A percentile compares a stretch with the other conserved stretches of the same genome.
Evolutionary conservation across 768 basidiomycete species (phyloP).

Genomic region (Tulasnella sp.): DNA sequence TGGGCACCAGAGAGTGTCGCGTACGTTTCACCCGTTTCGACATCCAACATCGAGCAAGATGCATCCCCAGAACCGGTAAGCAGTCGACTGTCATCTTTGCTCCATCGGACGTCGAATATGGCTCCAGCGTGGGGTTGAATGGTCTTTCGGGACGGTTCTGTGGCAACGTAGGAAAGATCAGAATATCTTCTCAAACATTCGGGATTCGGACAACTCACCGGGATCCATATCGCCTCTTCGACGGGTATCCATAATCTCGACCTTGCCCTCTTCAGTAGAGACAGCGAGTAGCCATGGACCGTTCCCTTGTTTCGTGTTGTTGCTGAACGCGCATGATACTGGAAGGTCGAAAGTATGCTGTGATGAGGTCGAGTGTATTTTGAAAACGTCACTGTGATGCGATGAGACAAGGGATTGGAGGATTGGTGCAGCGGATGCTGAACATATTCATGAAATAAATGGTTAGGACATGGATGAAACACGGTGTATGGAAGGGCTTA

Average conservation of each 20-base stretch:
- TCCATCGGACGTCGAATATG: slow-evolving; percentile 11
- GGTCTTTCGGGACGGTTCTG: slow-evolving; percentile 7
- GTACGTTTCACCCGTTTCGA: not conserved
- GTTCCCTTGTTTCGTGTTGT: not conserved
- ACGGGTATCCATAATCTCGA: slow-evolving; percentile 5
- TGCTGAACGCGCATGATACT: not conserved
- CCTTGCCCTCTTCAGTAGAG: slow-evolving; percentile 11
- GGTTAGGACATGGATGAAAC: not conserved
- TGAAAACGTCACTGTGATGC: slow-evolving; percentile 4
- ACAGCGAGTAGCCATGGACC: not conserved
- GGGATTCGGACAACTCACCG: not conserved
- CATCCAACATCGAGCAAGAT: slow-evolving; percentile 1
- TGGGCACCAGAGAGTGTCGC: slow-evolving; percentile 3
- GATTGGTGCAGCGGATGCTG: slow-evolving; percentile 1
- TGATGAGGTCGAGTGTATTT: not conserved
- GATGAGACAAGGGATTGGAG: slow-evolving; percentile 14
- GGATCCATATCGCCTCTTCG: not conserved
- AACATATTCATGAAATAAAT: not conserved
- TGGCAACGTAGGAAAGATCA: not conserved
- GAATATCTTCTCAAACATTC: not conserved
- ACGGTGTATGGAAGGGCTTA: not conserved
- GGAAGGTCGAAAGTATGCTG: not conserved
- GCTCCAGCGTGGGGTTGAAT: not conserved
- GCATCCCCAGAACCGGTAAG: slow-evolving; percentile 14
- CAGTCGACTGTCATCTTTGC: slow-evolving; percentile 4